A percentile compares a stretch with the other conserved stretches of the same genome.
Conservation (phyloP, 2,329 filamentous ascomycete species). For the Sporothrix globosa region DNA sequence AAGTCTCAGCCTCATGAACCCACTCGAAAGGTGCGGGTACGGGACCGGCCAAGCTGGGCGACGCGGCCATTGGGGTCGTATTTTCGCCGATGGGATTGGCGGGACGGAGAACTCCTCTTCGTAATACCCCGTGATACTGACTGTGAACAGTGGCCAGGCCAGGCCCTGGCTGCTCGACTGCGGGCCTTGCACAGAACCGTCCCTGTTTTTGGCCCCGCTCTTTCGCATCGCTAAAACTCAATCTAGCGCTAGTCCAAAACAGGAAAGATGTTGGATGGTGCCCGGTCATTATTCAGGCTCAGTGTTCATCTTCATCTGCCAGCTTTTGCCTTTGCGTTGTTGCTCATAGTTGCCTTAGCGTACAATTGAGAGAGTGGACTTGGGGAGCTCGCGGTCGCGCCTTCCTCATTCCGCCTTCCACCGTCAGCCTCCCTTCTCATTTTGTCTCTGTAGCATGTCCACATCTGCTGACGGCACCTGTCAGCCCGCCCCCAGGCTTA, state of each 20-base stretch:
- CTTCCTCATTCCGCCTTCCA: background rate
- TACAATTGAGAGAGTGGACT: background rate
- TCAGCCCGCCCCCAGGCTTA: constrained; percentile 9
- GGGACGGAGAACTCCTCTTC: background rate
- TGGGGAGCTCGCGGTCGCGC: background rate
- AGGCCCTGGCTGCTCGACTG: background rate
- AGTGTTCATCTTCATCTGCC: constrained; percentile 21
- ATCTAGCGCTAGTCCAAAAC: constrained; percentile 13
- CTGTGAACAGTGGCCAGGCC: background rate
- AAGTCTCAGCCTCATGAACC: background rate
- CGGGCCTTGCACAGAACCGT: constrained; percentile 12
- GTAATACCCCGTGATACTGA: no score
- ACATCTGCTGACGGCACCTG: background rate
- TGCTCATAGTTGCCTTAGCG: background rate
- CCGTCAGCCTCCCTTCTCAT: no score
- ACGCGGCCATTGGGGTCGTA: background rate
- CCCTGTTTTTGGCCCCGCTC: constrained; percentile 20
- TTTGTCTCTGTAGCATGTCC: background rate
- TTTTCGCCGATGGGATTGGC: background rate
- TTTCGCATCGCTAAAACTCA: constrained; percentile 11
- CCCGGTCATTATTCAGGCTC: constrained; percentile 22
- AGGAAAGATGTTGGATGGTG: background rate
- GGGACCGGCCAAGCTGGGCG: background rate
- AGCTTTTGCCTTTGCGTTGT: no score
- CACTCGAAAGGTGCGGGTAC: background rate